Conservation (phyloP, 768 basidiomycete species). For the Serpula lacrymans region DNA sequence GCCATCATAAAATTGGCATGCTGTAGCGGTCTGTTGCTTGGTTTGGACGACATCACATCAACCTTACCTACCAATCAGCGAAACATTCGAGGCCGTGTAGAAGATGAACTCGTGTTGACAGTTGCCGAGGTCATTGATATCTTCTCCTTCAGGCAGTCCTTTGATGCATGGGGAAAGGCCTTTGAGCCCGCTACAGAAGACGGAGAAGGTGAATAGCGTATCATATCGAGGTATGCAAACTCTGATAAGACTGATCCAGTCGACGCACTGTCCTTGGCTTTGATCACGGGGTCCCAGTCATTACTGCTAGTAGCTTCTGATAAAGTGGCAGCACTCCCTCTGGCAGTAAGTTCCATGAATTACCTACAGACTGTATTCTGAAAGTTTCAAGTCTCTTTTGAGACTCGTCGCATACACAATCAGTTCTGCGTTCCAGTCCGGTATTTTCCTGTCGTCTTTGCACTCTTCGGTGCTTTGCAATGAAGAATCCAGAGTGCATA, state of each 20-base stretch:
- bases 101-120: conserved; percentile 66
- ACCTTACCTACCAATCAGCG: conserved; percentile 24
- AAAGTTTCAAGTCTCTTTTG: conserved; percentile 20
- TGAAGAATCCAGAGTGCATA: conserved; percentile 16
- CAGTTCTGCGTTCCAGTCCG: conserved; percentile 51
- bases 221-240: not conserved
- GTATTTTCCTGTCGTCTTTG: conserved; percentile 48
- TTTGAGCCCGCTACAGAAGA: conserved; percentile 54
- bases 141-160: conserved; percentile 39
- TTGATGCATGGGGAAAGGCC: conserved; percentile 62
- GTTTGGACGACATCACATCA: conserved; percentile 51
- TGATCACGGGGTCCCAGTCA: conserved; percentile 60
- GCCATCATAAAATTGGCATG: conserved; percentile 59
- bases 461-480: conserved; percentile 29
- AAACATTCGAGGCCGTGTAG: conserved; percentile 41
- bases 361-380: conserved; percentile 14
- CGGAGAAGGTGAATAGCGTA: conserved; percentile 26
- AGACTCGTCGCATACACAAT: conserved; percentile 43
- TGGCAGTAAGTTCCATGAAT: conserved; percentile 38
- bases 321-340: conserved; percentile 59
- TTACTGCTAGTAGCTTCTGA: conserved; percentile 50
- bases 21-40: conserved; percentile 61
- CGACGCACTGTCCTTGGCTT: conserved; percentile 40
- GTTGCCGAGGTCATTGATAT: conserved; percentile 73
- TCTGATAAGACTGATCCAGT: conserved; percentile 18